Evolutionary conservation across 2,329 filamentous ascomycete genomes (phyloP).

Genomic region (Elsinoe perseae): DNA sequence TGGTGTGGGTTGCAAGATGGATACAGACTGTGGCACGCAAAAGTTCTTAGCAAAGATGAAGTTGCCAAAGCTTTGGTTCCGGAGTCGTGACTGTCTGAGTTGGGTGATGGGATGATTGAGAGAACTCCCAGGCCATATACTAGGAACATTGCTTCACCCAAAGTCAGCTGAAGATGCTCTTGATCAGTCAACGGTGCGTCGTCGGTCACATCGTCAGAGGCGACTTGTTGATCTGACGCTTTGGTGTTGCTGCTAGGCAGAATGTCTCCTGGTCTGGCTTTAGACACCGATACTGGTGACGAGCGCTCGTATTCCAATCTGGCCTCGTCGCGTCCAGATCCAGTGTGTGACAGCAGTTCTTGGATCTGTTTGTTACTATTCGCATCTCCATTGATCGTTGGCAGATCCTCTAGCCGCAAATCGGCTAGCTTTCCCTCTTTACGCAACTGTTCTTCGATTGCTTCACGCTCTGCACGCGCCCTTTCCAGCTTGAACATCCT

Average conservation of each 20-base stretch:
- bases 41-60: slow-evolving; percentile 44
- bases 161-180: slow-evolving; percentile 86
- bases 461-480: slow-evolving; percentile 78
- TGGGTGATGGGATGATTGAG: slow-evolving; percentile 43
- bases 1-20: slow-evolving; percentile 26
- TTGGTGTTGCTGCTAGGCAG: background rate
- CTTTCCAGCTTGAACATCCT: slow-evolving; percentile 82
- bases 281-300: background rate
- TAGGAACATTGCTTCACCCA: slow-evolving; percentile 89
- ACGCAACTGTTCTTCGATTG: slow-evolving; percentile 63
- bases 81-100: slow-evolving; percentile 22
- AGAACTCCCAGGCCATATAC: slow-evolving; percentile 71
- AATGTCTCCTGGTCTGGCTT: background rate
- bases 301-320: background rate
- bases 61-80: slow-evolving; percentile 30
- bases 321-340: background rate
- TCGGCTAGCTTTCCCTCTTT: slow-evolving; percentile 38
- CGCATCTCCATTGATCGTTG: background rate
- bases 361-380: background rate
- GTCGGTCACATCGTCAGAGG: slow-evolving; percentile 25
- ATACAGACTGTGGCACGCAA: slow-evolving; percentile 37
- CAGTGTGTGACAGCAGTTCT: background rate
- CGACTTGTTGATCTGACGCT: slow-evolving; percentile 19
- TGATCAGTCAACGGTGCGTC: slow-evolving; percentile 37
- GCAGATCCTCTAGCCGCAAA: background rate